A percentile compares a stretch with the other conserved stretches of the same genome.
Evolutionary conservation across 495 filamentous ascomycete genomes (phyloP).

Genomic region (Aspergillus steynii): DNA sequence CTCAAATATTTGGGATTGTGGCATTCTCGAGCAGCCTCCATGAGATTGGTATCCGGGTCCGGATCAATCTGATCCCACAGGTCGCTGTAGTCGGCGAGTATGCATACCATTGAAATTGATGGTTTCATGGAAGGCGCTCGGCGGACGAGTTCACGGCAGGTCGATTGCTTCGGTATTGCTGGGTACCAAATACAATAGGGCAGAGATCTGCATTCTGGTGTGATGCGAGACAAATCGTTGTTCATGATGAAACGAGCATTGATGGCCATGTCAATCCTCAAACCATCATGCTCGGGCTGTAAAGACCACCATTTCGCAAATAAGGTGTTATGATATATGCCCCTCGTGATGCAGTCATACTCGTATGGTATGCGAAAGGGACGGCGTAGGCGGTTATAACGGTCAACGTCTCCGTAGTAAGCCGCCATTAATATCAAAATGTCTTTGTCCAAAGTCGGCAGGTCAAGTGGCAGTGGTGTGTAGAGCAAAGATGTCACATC

Average conservation of each 20-base stretch:
- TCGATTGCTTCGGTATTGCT: too few relatives aligned
- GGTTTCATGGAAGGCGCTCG: too few relatives aligned
- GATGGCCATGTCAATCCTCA: background rate
- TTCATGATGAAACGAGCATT: background rate
- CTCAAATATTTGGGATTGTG: too few relatives aligned
- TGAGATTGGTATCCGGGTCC: too few relatives aligned
- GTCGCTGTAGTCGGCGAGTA: too few relatives aligned
- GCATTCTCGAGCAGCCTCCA: too few relatives aligned
- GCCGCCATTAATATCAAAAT: conserved; percentile 27
- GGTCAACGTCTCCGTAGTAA: conserved; percentile 28
- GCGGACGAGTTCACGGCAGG: too few relatives aligned
- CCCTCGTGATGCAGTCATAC: conserved; percentile 23
- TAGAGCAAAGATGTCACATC: conserved; percentile 13
- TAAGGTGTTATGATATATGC: conserved; percentile 29
- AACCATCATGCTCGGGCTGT: background rate
- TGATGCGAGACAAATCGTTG: too few relatives aligned
- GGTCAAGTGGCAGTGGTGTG: conserved; percentile 26
- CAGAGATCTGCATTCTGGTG: too few relatives aligned
- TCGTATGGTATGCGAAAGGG: conserved; percentile 13
- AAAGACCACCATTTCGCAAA: conserved; percentile 27
- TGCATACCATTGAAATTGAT: too few relatives aligned
- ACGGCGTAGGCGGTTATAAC: conserved; percentile 26
- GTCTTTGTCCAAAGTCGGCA: conserved; percentile 28
- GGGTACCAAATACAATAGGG: too few relatives aligned
- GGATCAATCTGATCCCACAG: too few relatives aligned